Conservation (phyloP, 441 rosid genomes). For the Pelargonium fulgidum region DNA sequence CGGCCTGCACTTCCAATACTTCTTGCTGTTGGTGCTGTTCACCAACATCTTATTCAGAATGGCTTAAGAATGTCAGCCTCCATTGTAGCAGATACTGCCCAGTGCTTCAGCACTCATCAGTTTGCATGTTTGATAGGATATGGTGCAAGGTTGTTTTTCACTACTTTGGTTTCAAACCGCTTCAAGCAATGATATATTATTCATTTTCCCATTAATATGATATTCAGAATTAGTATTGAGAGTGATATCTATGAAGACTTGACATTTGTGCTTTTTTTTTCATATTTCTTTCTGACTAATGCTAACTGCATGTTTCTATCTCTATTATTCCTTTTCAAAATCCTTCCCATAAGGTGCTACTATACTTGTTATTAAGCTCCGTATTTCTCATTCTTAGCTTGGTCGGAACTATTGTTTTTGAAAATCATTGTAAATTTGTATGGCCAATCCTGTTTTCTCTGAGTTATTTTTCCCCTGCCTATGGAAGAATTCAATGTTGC, state of each 20-base stretch:
- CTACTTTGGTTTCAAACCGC: constrained; percentile 15
- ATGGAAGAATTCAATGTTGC: neutral
- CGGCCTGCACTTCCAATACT: constrained; percentile 87
- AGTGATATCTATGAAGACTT: neutral
- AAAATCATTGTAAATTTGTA: neutral
- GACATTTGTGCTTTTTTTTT: too few species aligned
- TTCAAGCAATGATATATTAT: constrained; percentile 5
- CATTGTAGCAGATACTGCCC: constrained; percentile 91
- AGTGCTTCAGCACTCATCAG: constrained; percentile 99
- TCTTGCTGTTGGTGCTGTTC: constrained; percentile 97
- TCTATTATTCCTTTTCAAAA: constrained; percentile 1
- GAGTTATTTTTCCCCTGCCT: neutral
- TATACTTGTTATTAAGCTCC: constrained; percentile 2
- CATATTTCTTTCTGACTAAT: too few species aligned
- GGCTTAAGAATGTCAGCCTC: constrained; percentile 95
- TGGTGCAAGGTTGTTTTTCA: constrained; percentile 78
- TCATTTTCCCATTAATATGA: neutral
- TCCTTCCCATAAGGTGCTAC: neutral
- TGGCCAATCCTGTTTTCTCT: neutral
- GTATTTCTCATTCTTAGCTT: constrained; percentile 2
- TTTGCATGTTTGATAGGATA: constrained; percentile 97
- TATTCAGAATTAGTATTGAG: neutral
- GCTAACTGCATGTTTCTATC: neutral
- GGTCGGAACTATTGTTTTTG: neutral
- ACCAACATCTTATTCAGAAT: constrained; percentile 98